phyloP scores from a whole-genome alignment of 192 early-diverging fungal species.

The Chytriomyces hyalinus region DNA sequence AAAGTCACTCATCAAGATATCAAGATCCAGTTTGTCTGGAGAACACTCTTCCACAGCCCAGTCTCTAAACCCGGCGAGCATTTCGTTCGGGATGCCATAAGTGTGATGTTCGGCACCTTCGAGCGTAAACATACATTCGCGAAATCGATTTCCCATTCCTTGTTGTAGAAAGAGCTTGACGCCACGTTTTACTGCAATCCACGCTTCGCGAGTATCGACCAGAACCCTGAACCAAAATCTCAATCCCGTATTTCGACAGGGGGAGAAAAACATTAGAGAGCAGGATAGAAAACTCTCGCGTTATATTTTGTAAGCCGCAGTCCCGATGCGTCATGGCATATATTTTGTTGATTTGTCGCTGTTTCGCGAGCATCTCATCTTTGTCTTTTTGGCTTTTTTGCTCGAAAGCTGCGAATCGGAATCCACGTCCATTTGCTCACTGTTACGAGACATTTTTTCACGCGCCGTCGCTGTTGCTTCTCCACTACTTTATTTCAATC shows the following conservation, averaged over 20 bases:
- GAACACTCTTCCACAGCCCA: conserved; percentile 18
- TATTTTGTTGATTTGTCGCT: no score
- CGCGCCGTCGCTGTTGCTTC: no score
- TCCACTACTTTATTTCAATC: no score
- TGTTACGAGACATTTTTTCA: no score
- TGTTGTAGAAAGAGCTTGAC: conserved; percentile 25
- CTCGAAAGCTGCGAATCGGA: no score
- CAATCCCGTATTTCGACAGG: neutral
- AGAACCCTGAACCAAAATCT: conserved; percentile 11
- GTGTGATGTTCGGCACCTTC: conserved; percentile 8
- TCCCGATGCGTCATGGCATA: neutral
- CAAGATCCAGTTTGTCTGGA: conserved; percentile 1
- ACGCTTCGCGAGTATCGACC: neutral
- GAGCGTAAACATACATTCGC: conserved; percentile 9
- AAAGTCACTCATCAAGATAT: no score
- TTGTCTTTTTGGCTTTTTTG: no score
- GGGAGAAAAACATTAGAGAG: neutral
- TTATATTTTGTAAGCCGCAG: conserved; percentile 19
- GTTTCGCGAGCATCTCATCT: no score
- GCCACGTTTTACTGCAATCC: conserved; percentile 18
- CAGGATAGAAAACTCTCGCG: neutral
- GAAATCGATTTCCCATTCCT: conserved; percentile 14
- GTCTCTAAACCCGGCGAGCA: conserved; percentile 2
- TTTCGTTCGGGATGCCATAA: conserved; percentile 17
- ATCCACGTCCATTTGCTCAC: no score